phyloP scores from a whole-genome alignment of 805 yeast species.

The Yamadazyma insecticola region DNA sequence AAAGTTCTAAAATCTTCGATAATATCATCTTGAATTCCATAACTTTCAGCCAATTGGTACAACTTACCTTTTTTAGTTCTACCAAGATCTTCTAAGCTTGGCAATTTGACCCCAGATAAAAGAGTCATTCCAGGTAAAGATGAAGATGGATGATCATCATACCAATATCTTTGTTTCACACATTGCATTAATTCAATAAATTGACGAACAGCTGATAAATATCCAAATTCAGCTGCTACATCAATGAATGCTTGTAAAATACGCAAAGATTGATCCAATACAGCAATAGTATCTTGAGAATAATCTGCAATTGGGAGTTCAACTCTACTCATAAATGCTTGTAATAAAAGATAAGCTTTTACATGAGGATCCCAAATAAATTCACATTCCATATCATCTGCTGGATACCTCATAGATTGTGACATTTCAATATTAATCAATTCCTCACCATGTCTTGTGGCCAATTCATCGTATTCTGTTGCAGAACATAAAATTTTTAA shows the following conservation, averaged over 20 bases:
- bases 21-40: constrained; percentile 4
- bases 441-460: constrained; percentile 91
- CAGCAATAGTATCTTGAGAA: constrained; percentile 87
- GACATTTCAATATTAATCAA: constrained; percentile 81
- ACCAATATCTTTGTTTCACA: constrained; percentile 86
- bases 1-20: constrained; percentile 8
- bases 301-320: constrained; percentile 95
- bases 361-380: constrained; percentile 86
- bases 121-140: constrained; percentile 46
- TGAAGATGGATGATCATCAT: constrained; percentile 66
- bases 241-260: constrained; percentile 90
- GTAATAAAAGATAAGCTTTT: constrained; percentile 66
- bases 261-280: constrained; percentile 91
- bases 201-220: constrained; percentile 53
- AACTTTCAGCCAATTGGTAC: constrained; percentile 26
- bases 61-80: constrained; percentile 30
- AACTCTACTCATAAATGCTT: constrained; percentile 64
- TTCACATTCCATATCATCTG: constrained; percentile 52
- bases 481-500: constrained; percentile 58
- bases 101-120: constrained; percentile 1
- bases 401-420: constrained; percentile 60
- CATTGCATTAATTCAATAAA: constrained; percentile 75
- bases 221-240: constrained; percentile 81
- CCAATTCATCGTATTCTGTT: constrained; percentile 79
- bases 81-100: constrained; percentile 31